Conservation (phyloP, 352 stramenopile species). For the Hyphochytrium catenoides region DNA sequence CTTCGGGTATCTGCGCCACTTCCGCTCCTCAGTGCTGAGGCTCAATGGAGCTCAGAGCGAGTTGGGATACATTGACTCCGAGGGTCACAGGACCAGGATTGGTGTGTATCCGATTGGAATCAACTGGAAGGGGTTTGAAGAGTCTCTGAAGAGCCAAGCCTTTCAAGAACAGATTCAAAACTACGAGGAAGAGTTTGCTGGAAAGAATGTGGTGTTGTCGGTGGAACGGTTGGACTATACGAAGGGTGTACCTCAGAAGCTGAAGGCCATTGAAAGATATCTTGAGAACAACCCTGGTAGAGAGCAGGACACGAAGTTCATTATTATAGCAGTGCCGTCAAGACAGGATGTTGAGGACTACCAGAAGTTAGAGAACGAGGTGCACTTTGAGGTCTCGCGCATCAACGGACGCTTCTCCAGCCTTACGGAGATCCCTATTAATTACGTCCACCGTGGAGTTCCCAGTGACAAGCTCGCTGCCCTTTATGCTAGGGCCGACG, state of each 20-base stretch:
- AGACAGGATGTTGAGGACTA: constrained; percentile 56
- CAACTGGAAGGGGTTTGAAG: constrained; percentile 50
- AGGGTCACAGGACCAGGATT: constrained; percentile 46
- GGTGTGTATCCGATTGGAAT: constrained; percentile 62
- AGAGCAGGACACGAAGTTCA: constrained; percentile 67
- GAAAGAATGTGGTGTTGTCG: constrained; percentile 51
- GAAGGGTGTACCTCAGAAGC: constrained; percentile 60
- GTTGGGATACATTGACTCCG: constrained; percentile 44
- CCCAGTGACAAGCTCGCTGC: constrained; percentile 52
- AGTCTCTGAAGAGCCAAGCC: constrained; percentile 19
- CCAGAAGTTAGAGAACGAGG: constrained; percentile 37
- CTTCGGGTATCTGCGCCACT: constrained; percentile 61
- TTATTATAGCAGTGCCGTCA: constrained; percentile 79
- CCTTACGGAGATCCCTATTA: constrained; percentile 51
- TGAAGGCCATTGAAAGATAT: constrained; percentile 61
- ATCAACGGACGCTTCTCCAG: constrained; percentile 65
- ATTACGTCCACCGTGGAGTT: constrained; percentile 60
- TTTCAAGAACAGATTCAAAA: constrained; percentile 31
- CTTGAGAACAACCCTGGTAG: constrained; percentile 52
- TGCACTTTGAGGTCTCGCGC: constrained; percentile 60
- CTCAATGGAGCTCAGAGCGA: constrained; percentile 40
- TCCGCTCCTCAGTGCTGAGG: constrained; percentile 38
- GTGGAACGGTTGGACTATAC: constrained; percentile 62
- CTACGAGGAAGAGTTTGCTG: constrained; percentile 27
- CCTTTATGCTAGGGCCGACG: constrained; percentile 65